Evolutionary conservation across 2,329 filamentous ascomycete species (phyloP).

Genomic region (Blastomyces silverae): DNA sequence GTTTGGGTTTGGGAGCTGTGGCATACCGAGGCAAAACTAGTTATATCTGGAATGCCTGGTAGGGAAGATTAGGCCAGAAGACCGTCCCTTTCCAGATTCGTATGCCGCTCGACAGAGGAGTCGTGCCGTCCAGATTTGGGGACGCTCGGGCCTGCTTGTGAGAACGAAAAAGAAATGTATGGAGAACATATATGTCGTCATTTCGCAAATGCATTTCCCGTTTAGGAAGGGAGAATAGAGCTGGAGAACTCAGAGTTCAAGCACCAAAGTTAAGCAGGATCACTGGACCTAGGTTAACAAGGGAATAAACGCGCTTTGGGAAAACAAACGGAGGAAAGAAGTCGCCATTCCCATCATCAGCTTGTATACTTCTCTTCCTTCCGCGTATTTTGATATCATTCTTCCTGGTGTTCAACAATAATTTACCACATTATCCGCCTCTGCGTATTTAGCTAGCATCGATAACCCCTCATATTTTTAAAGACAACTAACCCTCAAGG

Average conservation of each 20-base stretch:
- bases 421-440: not conserved
- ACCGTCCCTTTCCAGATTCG: not conserved
- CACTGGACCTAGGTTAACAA: not conserved
- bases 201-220: not conserved
- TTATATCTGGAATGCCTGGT: not conserved
- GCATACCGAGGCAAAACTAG: not conserved
- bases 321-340: not conserved
- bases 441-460: not conserved
- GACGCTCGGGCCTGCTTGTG: not conserved
- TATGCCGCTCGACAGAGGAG: not conserved
- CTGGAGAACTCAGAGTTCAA: not conserved
- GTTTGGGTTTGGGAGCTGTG: not conserved
- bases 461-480: slow-evolving; percentile 1
- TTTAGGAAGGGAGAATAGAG: not conserved
- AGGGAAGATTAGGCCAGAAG: not conserved
- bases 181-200: slow-evolving; percentile 1
- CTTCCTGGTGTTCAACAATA: not conserved
- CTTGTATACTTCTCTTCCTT: not conserved
- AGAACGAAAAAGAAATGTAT: not conserved
- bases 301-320: not conserved
- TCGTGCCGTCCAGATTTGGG: not conserved
- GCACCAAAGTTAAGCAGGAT: not conserved
- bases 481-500: not conserved
- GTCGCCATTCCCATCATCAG: not conserved
- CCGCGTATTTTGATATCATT: not conserved